A percentile compares a stretch with the other conserved stretches of the same genome.
phyloP scores from a whole-genome alignment of 495 filamentous ascomycete species.

The Glutinoglossum americanum region DNA sequence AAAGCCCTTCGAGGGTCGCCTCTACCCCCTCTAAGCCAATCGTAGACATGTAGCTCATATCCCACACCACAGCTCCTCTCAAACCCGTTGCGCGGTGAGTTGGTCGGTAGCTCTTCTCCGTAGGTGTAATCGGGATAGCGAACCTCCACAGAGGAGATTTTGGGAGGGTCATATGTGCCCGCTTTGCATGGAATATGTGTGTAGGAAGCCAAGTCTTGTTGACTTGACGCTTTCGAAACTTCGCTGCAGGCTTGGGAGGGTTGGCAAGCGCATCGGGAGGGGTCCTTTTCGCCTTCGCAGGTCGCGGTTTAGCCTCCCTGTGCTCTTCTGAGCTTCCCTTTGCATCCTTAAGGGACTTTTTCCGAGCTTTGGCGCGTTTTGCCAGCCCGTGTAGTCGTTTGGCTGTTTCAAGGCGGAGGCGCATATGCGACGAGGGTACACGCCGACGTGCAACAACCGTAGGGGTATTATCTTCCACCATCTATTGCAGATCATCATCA shows the following conservation, averaged over 20 bases:
- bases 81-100: slow-evolving; percentile 64
- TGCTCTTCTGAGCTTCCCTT: slow-evolving; percentile 3
- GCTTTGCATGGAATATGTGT: slow-evolving; percentile 82
- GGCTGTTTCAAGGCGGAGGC: slow-evolving; percentile 65
- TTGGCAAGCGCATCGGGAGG: slow-evolving; percentile 34
- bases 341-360: slow-evolving; percentile 19
- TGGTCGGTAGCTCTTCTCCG: slow-evolving; percentile 69
- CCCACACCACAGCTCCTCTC: slow-evolving; percentile 58
- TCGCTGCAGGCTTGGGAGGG: slow-evolving; percentile 41
- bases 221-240: slow-evolving; percentile 66
- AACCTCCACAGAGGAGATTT: slow-evolving; percentile 75
- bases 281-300: slow-evolving; percentile 44
- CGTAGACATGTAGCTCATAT: slow-evolving; percentile 87
- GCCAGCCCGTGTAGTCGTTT: slow-evolving; percentile 48
- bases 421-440: slow-evolving; percentile 45
- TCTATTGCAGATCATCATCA: slow-evolving; percentile 17
- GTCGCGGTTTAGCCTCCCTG: slow-evolving; percentile 14
- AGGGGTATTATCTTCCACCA: slow-evolving; percentile 82
- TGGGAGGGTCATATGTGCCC: slow-evolving; percentile 66
- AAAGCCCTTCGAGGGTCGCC: slow-evolving; percentile 35
- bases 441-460: slow-evolving; percentile 50
- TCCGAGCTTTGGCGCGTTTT: slow-evolving; percentile 27
- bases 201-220: slow-evolving; percentile 91
- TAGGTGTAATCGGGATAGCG: slow-evolving; percentile 60
- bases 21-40: slow-evolving; percentile 53